Conservation (phyloP, 371 early-diverging fungal genomes). For the Fennellomyces sp. region DNA sequence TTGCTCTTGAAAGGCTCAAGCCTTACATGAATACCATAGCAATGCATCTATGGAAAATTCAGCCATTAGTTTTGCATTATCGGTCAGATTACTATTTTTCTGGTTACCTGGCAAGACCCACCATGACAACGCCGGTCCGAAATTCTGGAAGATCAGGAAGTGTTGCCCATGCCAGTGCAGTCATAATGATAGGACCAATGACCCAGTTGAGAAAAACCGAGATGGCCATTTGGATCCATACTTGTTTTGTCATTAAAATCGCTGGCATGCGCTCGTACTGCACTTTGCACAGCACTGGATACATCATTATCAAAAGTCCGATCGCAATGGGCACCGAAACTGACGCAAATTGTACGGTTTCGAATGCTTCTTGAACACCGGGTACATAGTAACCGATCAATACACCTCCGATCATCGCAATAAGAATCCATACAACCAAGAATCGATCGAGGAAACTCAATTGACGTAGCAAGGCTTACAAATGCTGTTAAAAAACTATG, state of each 20-base stretch:
- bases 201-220: slow-evolving; percentile 73
- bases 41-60: slow-evolving; percentile 53
- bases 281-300: slow-evolving; percentile 73
- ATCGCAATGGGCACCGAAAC: slow-evolving; percentile 73
- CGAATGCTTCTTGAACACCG: slow-evolving; percentile 51
- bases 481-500: neutral
- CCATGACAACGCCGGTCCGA: slow-evolving; percentile 75
- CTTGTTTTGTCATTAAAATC: slow-evolving; percentile 35
- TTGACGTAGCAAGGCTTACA: slow-evolving; percentile 21
- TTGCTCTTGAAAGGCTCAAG: too few species aligned
- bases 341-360: slow-evolving; percentile 59
- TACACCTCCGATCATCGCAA: slow-evolving; percentile 70
- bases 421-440: slow-evolving; percentile 57
- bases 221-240: slow-evolving; percentile 52
- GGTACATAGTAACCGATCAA: slow-evolving; percentile 72
- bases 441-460: slow-evolving; percentile 54
- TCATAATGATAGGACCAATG: slow-evolving; percentile 75
- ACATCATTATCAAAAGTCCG: slow-evolving; percentile 75
- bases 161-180: slow-evolving; percentile 73
- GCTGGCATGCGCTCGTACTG: slow-evolving; percentile 58
- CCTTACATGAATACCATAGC: slow-evolving; percentile 89
- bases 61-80: neutral
- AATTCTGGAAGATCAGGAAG: slow-evolving; percentile 73
- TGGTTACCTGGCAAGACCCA: slow-evolving; percentile 68
- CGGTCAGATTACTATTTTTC: too few species aligned